Evolutionary conservation across 1,284 basidiomycete species (phyloP).

Genomic region (Acaromyces ingoldii): DNA sequence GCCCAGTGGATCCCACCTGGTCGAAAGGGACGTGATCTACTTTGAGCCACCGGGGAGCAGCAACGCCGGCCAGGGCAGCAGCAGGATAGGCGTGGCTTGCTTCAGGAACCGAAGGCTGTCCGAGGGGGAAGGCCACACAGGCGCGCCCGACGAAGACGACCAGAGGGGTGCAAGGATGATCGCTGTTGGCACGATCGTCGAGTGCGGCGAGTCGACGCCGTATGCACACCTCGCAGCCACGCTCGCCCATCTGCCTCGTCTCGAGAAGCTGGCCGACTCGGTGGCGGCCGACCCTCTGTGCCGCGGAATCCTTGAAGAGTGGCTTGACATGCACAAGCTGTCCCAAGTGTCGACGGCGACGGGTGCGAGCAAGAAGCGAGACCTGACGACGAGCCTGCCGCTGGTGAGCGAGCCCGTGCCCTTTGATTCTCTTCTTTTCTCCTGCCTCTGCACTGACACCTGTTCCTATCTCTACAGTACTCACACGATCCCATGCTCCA

Average conservation of each 20-base stretch:
- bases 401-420: no score
- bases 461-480: no score
- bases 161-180: slow-evolving; percentile 37
- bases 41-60: slow-evolving; percentile 15
- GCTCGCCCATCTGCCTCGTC: slow-evolving; percentile 22
- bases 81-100: slow-evolving; percentile 24
- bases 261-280: slow-evolving; percentile 21
- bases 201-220: slow-evolving; percentile 10
- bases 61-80: not conserved
- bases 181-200: slow-evolving; percentile 18
- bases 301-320: not conserved
- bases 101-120: slow-evolving; percentile 27
- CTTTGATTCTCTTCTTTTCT: no score
- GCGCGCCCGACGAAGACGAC: slow-evolving; percentile 4
- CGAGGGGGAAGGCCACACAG: slow-evolving; percentile 2
- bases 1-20: slow-evolving; percentile 30
- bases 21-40: slow-evolving; percentile 31
- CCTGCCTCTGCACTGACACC: no score
- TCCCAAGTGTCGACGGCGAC: no score
- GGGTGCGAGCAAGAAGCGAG: no score
- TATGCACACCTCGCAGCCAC: slow-evolving; percentile 25
- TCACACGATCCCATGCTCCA: slow-evolving; percentile 7
- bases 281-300: slow-evolving; percentile 12
- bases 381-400: no score
- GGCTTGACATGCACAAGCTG: not conserved